These are phyloP conservation scores for Scenedesmus sp. DNA, from an alignment of 163 green algal species.

Conservation along the genomic window DNA sequence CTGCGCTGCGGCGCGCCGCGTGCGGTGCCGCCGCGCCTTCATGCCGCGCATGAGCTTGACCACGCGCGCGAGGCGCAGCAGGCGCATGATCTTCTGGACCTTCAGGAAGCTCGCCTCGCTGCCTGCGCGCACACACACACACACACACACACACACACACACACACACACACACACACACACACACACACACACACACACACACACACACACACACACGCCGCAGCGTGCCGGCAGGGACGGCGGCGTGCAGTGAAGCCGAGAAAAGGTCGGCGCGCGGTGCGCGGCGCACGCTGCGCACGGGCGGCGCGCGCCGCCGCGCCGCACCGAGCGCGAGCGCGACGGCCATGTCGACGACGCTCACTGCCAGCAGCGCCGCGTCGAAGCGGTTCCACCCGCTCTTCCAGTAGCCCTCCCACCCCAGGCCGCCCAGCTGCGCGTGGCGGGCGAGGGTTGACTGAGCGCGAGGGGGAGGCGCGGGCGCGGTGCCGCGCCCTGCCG, in stretches of 20 bases:
- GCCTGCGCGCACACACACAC: conserved; percentile 4
- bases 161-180: too few species aligned
- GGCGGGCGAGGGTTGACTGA: too few species aligned
- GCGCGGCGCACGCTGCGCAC: not conserved
- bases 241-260: too few species aligned
- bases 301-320: not conserved
- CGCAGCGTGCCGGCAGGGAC: too few species aligned
- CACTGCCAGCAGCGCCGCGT: conserved; percentile 72
- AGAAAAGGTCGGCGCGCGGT: too few species aligned
- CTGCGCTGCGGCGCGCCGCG: too few species aligned
- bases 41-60: conserved; percentile 62
- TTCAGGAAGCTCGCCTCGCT: conserved; percentile 51
- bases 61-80: conserved; percentile 71
- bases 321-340: conserved; percentile 9
- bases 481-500: too few species aligned
- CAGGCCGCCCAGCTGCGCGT: conserved; percentile 30
- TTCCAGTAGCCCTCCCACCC: conserved; percentile 71
- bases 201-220: too few species aligned
- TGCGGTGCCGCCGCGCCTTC: conserved; percentile 28
- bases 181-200: too few species aligned
- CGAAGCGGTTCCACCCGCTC: conserved; percentile 82
- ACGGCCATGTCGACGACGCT: conserved; percentile 36
- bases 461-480: too few species aligned
- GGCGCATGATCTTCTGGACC: conserved; percentile 70
- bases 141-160: not conserved